Percentiles rank a stretch among this genome's conserved stretches.
phyloP scores from a whole-genome alignment of 306 rosid species.

The Ceratonia siliqua region DNA sequence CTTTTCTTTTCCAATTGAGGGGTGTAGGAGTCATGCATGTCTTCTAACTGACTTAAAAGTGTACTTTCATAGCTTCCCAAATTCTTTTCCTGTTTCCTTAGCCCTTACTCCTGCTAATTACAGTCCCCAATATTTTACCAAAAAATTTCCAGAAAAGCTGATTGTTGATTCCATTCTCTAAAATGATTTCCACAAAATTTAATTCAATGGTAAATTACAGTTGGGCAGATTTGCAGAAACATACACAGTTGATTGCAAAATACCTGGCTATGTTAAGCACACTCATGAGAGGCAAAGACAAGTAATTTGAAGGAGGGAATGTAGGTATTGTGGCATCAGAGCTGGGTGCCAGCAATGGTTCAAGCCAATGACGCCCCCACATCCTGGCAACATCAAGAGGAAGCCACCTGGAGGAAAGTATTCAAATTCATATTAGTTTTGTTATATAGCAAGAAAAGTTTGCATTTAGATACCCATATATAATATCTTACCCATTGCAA shows the following conservation, averaged over 20 bases:
- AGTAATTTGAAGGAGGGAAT: constrained; percentile 70
- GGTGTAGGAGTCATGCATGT: background rate
- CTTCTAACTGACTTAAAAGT: background rate
- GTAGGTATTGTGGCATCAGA: constrained; percentile 58
- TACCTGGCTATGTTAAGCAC: constrained; percentile 90
- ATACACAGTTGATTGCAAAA: constrained; percentile 13
- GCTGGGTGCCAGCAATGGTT: constrained; percentile 72
- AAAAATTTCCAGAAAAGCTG: background rate
- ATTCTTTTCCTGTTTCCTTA: background rate
- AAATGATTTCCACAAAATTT: background rate
- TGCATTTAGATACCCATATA: background rate
- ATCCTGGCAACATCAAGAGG: constrained; percentile 93
- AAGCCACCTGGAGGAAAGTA: constrained; percentile 75
- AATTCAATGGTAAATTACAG: background rate
- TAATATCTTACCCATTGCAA: constrained; percentile 81
- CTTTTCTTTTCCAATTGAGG: background rate
- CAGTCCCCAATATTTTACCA: background rate
- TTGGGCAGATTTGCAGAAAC: background rate
- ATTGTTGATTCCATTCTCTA: constrained; percentile 16
- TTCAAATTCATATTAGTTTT: constrained; percentile 22
- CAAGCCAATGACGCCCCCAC: constrained; percentile 99
- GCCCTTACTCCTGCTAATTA: background rate
- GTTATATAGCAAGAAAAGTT: constrained; percentile 19
- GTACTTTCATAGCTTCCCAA: constrained; percentile 3
- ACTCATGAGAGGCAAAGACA: constrained; percentile 91